Evolutionary conservation across 73 alveolate genomes (phyloP).

Genomic region (Paramecium pentaurelia): DNA sequence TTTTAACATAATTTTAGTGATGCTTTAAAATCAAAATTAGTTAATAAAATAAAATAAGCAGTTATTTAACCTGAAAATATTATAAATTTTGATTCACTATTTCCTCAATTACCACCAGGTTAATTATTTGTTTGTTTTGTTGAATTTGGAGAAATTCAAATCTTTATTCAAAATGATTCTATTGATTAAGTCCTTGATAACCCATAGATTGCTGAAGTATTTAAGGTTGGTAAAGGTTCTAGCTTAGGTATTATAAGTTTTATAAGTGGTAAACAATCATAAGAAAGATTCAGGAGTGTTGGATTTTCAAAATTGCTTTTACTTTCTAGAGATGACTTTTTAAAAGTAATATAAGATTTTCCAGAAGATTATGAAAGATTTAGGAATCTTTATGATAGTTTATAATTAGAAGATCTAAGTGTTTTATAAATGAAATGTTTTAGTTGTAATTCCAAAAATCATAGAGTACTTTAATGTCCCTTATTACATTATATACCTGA

Average conservation of each 20-base stretch:
- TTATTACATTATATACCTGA: constrained; percentile 56
- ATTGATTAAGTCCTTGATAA: not conserved
- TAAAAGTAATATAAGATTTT: constrained; percentile 19
- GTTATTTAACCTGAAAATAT: constrained; percentile 39
- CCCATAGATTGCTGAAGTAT: constrained; percentile 7
- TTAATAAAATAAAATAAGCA: not conserved
- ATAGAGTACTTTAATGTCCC: constrained; percentile 55
- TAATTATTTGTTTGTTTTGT: constrained; percentile 5
- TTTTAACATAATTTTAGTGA: not conserved
- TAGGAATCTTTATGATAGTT: constrained; percentile 40
- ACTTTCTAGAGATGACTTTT: constrained; percentile 44
- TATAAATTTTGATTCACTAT: constrained; percentile 13
- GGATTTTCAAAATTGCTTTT: constrained; percentile 34
- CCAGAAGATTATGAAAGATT: constrained; percentile 59
- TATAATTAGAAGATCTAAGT: not conserved
- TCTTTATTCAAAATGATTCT: constrained; percentile 7
- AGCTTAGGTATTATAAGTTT: constrained; percentile 21
- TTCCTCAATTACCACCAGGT: not conserved
- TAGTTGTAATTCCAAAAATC: constrained; percentile 40
- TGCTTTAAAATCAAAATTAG: not conserved
- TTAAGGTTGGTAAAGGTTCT: constrained; percentile 2
- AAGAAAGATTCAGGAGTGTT: constrained; percentile 31
- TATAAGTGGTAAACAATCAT: not conserved
- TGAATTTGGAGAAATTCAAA: constrained; percentile 32
- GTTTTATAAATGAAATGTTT: constrained; percentile 13